Evolutionary conservation across 768 basidiomycete genomes (phyloP).

Genomic region (Termitomyces sp.): DNA sequence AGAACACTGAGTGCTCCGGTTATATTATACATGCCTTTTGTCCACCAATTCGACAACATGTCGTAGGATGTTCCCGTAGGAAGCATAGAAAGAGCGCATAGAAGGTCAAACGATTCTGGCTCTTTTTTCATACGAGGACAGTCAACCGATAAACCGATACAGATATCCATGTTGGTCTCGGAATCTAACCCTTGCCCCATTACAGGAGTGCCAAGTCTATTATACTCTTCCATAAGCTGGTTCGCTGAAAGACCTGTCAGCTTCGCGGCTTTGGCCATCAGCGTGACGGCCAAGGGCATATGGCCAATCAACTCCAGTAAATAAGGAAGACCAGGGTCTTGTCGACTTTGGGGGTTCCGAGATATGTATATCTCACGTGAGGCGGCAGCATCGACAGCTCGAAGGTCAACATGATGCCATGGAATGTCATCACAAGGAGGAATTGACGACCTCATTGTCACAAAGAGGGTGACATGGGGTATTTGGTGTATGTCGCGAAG

Average conservation of each 20-base stretch:
- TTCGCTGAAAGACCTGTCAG: not conserved
- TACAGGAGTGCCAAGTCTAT: not conserved
- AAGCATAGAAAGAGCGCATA: slow-evolving; percentile 19
- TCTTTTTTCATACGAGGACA: slow-evolving; percentile 3
- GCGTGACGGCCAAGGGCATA: slow-evolving; percentile 30
- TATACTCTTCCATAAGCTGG: slow-evolving; percentile 2
- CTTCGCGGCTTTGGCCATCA: slow-evolving; percentile 24
- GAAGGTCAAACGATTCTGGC: slow-evolving; percentile 6
- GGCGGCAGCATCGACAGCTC: slow-evolving; percentile 16
- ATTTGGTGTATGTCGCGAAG: not conserved
- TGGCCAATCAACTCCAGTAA: slow-evolving; percentile 20
- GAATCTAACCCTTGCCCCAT: slow-evolving; percentile 1
- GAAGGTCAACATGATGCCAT: slow-evolving; percentile 16
- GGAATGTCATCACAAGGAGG: slow-evolving; percentile 23
- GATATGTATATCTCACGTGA: slow-evolving; percentile 18
- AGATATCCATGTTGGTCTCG: slow-evolving; percentile 4
- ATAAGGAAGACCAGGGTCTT: slow-evolving; percentile 18
- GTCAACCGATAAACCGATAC: slow-evolving; percentile 7
- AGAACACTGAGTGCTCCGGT: slow-evolving; percentile 6
- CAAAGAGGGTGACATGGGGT: not conserved
- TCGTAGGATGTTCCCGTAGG: slow-evolving; percentile 16
- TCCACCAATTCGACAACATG: slow-evolving; percentile 8
- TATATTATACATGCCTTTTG: not conserved
- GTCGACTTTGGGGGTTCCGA: slow-evolving; percentile 16
- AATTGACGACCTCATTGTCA: not conserved